Base-by-base conservation (phyloP, 352 stramenopile genomes). In the Globisporangium canariense region DNA sequence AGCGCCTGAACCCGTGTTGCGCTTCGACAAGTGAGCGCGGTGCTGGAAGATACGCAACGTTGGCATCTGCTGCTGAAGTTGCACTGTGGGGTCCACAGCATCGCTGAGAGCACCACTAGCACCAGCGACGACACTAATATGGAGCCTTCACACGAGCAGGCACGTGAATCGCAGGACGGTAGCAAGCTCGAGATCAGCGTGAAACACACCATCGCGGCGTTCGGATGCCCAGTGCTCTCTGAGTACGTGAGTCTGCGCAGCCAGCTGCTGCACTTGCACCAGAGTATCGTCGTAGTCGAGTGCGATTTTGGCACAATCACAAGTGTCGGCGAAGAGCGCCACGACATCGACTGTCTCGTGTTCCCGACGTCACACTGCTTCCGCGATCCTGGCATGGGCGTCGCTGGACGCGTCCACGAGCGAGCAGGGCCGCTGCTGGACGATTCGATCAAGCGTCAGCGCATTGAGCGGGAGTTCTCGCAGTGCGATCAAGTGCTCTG, bases 281-380 rank as follows among this genome's bases (percentile, higher is more conserved):
- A 60, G 20, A 70, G 66, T 45, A 64, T 86, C 8, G 8, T 62
- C 6, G 72, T 90, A n/a, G 36, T 82, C 9, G 50, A 74, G 22
- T 81, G 73, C 0, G 75, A 91, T 50, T 52, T 93, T 53, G 70
- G 72, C 18, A 61, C 38, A 14, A 79, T 90, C 52, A 67, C 52
- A 0, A 45, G 64, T 81, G 9, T n/a, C 10, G 52, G 68, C n/a
- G 51, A 69, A 20, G 67, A 52, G 43, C 16, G 18, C 2, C 16
- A 65, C 6, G 36, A 49, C 5, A 60, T 93, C 13, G 82, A 93
- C 36, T 90, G 82, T 55, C 63, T 93, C 8, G 72, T 75, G 40
- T 90, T 91, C 46, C 80, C 81, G 13, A 88, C 82, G 50, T 81
- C 79, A 5, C 10, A 2, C 9, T 63, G 47, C 10, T 84, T 76